Conservation (phyloP, 129 eudicot species). For the Scalesia atractyloides region DNA sequence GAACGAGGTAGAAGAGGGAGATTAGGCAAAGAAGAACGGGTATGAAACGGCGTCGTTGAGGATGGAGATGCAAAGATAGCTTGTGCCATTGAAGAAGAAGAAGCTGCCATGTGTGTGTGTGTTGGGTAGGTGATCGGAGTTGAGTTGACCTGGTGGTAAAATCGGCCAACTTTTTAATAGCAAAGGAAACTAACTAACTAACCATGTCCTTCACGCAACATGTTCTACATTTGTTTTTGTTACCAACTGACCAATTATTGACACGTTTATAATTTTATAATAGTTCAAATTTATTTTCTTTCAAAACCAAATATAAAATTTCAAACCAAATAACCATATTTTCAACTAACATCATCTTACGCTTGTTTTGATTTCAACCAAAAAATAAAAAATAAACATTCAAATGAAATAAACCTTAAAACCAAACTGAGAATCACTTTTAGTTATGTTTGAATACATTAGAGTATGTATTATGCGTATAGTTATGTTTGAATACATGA, state of each 20-base stretch:
- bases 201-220: conserved; percentile 30
- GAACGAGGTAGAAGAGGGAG: conserved; percentile 24
- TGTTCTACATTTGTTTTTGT: background rate
- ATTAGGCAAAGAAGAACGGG: conserved; percentile 8
- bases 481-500: no score
- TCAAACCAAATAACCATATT: background rate
- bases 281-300: no score
- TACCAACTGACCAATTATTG: conserved; percentile 3
- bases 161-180: conserved; percentile 4
- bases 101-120: background rate
- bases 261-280: conserved; percentile 12
- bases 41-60: conserved; percentile 25
- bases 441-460: no score
- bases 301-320: background rate
- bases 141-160: conserved; percentile 35
- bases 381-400: no score
- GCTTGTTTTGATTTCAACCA: no score
- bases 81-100: conserved; percentile 22
- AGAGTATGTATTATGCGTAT: no score
- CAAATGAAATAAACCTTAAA: background rate
- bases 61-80: conserved; percentile 12
- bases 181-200: conserved; percentile 3
- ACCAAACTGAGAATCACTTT: background rate
- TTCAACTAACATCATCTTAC: no score
- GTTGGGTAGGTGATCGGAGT: conserved; percentile 23